Evolutionary conservation across 2,329 filamentous ascomycete genomes (phyloP).

Genomic region (Trichoderma brevicompactum): DNA sequence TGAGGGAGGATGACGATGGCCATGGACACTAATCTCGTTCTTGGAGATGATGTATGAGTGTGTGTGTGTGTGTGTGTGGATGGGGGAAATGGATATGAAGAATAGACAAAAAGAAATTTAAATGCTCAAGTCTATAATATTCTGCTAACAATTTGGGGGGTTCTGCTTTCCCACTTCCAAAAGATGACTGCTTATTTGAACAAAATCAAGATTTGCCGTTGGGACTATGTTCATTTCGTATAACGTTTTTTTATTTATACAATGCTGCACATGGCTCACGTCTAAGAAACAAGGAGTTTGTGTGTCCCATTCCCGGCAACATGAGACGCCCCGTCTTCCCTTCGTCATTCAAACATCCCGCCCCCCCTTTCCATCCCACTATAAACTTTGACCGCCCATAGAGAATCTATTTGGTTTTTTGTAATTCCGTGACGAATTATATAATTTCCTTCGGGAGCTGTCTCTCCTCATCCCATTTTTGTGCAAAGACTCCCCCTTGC

Average conservation of each 20-base stretch:
- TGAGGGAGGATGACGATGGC: conserved; percentile 75
- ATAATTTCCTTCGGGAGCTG: conserved; percentile 28
- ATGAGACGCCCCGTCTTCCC: conserved; percentile 14
- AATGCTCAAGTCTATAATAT: conserved; percentile 16
- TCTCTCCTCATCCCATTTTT: conserved; percentile 29
- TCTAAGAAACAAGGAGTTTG: conserved; percentile 40
- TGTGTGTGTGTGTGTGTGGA: no score
- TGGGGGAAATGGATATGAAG: neutral
- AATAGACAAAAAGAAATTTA: conserved; percentile 34
- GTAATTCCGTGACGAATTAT: conserved; percentile 24
- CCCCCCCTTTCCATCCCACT: neutral
- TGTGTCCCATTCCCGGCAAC: conserved; percentile 18
- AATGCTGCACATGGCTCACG: conserved; percentile 43
- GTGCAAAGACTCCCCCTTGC: conserved; percentile 6
- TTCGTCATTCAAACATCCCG: conserved; percentile 4
- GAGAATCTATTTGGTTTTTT: conserved; percentile 27
- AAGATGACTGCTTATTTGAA: neutral
- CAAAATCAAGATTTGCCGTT: neutral
- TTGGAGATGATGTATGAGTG: no score
- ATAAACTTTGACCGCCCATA: conserved; percentile 28
- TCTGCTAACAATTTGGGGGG: neutral
- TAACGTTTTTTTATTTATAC: conserved; percentile 45
- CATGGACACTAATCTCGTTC: conserved; percentile 70
- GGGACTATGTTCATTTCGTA: conserved; percentile 30
- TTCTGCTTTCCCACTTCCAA: neutral